phyloP scores from a whole-genome alignment of 2,329 filamentous ascomycete species.

The Pseudocercospora crystallina region DNA sequence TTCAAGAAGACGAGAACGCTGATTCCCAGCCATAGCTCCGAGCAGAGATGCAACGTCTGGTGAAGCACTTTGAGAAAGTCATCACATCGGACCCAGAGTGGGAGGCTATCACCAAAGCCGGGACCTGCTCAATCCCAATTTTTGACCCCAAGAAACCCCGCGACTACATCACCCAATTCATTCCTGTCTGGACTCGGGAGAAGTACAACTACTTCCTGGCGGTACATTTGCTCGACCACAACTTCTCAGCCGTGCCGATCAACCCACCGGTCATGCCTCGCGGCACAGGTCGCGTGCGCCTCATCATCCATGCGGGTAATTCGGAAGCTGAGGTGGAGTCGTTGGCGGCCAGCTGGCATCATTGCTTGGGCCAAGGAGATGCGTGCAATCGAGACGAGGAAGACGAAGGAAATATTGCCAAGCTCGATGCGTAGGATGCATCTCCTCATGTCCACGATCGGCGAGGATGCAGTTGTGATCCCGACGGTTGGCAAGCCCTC shows the following conservation, averaged over 20 bases:
- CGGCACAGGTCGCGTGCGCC: background rate
- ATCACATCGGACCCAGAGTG: background rate
- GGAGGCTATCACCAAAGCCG: background rate
- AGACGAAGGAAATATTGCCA: too few relatives aligned
- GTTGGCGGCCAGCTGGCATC: background rate
- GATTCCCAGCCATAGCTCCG: background rate
- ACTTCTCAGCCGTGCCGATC: background rate
- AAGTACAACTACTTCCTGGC: background rate
- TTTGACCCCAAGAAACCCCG: background rate
- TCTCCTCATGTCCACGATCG: too few relatives aligned
- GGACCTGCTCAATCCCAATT: too few relatives aligned
- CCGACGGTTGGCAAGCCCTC: too few relatives aligned
- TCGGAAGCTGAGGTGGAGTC: conserved; percentile 1
- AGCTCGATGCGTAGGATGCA: too few relatives aligned
- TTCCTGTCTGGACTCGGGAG: conserved; percentile 1
- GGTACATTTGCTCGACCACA: background rate
- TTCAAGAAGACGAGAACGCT: background rate
- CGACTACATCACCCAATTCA: background rate
- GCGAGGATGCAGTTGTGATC: too few relatives aligned
- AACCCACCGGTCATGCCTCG: background rate
- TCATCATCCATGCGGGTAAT: conserved; percentile 3
- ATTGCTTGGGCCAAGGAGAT: conserved; percentile 4
- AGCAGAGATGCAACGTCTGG: background rate
- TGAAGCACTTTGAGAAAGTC: background rate
- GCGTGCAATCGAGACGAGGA: background rate